phyloP scores from a whole-genome alignment of 2,329 filamentous ascomycete species.

The Arthrobotrys iridis region DNA sequence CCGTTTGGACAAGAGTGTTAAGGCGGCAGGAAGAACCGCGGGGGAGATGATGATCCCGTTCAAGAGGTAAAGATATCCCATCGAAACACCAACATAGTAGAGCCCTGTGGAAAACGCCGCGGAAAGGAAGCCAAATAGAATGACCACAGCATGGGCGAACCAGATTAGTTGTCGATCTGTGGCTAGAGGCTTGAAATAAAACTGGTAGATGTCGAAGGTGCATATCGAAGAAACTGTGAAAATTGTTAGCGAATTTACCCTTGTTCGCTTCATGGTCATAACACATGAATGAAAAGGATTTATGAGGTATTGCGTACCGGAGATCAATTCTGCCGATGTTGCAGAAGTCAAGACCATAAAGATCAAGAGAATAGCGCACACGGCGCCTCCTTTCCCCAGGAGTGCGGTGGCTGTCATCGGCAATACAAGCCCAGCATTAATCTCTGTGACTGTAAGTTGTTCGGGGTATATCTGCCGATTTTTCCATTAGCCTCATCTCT shows the following conservation, averaged over 20 bases:
- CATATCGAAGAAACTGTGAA: conserved; percentile 78
- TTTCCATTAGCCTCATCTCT: too few relatives aligned
- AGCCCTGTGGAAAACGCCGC: conserved; percentile 80
- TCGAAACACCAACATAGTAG: conserved; percentile 77
- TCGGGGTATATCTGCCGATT: conserved; percentile 74
- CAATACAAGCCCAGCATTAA: conserved; percentile 82
- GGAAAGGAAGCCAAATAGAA: conserved; percentile 80
- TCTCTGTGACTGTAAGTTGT: conserved; percentile 77
- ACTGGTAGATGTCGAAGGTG: conserved; percentile 88
- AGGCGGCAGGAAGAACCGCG: conserved; percentile 81
- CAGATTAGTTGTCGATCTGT: conserved; percentile 80
- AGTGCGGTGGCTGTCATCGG: conserved; percentile 86
- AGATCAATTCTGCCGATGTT: conserved; percentile 83
- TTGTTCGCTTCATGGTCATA: too few relatives aligned
- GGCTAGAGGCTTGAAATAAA: conserved; percentile 82
- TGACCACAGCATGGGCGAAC: conserved; percentile 77
- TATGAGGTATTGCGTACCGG: conserved; percentile 60
- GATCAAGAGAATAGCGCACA: conserved; percentile 79
- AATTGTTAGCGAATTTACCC: background rate
- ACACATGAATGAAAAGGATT: background rate
- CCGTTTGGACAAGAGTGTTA: conserved; percentile 81
- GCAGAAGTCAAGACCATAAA: conserved; percentile 92
- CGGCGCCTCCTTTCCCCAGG: conserved; percentile 81
- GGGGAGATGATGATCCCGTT: conserved; percentile 92
- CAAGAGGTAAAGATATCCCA: conserved; percentile 88